These are phyloP conservation scores for Capronia coronata DNA, from an alignment of 2,329 filamentous ascomycete species.

Conservation along the genomic window DNA sequence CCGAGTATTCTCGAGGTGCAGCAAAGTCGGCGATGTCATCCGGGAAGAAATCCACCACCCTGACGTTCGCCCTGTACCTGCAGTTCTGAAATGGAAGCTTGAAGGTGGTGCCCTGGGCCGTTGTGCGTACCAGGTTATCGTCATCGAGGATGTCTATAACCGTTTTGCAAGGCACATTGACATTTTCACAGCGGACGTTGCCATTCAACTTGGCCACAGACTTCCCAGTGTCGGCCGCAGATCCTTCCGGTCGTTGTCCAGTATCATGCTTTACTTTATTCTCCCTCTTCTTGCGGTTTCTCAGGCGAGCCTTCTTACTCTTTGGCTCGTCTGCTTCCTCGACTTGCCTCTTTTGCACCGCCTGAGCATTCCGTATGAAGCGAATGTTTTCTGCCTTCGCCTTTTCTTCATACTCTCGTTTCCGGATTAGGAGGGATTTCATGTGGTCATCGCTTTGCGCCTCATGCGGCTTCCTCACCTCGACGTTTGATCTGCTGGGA, in stretches of 20 bases:
- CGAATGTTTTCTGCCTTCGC: conserved; percentile 30
- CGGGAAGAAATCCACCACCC: conserved; percentile 79
- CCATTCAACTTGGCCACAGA: conserved; percentile 3
- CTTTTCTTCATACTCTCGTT: conserved; percentile 51
- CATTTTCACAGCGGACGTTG: conserved; percentile 44
- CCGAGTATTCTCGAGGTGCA: conserved; percentile 41
- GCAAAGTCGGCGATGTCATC: conserved; percentile 65
- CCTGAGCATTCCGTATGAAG: conserved; percentile 24
- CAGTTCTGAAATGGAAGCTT: conserved; percentile 65
- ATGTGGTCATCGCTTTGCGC: conserved; percentile 43
- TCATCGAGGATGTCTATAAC: conserved; percentile 47
- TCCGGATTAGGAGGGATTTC: conserved; percentile 56
- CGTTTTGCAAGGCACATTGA: conserved; percentile 36
- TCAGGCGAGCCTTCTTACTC: conserved; percentile 24
- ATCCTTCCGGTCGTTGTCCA: not conserved
- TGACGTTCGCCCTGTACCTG: conserved; percentile 60
- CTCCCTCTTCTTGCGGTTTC: conserved; percentile 29
- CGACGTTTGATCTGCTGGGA: conserved; percentile 54
- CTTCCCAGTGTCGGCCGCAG: not conserved
- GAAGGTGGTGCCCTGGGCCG: conserved; percentile 41
- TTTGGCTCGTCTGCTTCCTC: conserved; percentile 30
- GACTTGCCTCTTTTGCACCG: conserved; percentile 20
- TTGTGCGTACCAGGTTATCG: conserved; percentile 41
- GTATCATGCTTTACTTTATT: conserved; percentile 27
- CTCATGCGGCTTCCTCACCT: conserved; percentile 40